phyloP scores from a whole-genome alignment of 116 monocot genomes.

The Trichopus zeylanicus region DNA sequence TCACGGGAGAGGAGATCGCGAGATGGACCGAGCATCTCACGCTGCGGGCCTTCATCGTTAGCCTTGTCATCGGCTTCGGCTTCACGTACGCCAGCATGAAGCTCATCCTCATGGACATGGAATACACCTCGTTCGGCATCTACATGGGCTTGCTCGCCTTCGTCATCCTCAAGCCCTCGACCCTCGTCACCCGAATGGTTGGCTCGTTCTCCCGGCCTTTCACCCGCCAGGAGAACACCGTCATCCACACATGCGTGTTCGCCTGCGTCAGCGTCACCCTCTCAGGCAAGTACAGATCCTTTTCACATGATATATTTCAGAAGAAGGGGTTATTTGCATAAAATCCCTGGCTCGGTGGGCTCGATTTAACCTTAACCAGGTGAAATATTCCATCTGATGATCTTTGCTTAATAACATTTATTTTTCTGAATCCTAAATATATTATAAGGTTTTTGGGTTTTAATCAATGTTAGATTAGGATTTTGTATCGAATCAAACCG shows the following conservation, averaged over 20 bases:
- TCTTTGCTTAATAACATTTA: too few species aligned
- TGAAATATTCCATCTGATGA: too few species aligned
- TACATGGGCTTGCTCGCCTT: not conserved
- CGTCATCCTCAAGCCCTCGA: not conserved
- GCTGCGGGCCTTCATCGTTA: not conserved
- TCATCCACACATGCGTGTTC: slow-evolving; percentile 25
- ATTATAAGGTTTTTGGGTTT: too few species aligned
- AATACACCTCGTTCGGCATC: not conserved
- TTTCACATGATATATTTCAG: too few species aligned
- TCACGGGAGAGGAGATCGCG: not conserved
- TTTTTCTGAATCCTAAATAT: too few species aligned
- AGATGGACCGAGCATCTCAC: not conserved
- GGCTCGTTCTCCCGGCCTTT: slow-evolving; percentile 18
- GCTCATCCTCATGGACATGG: not conserved
- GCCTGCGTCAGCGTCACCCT: not conserved
- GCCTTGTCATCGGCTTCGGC: not conserved
- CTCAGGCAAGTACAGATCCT: not conserved
- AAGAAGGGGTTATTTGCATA: too few species aligned
- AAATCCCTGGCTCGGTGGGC: too few species aligned
- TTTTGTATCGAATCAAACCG: too few species aligned
- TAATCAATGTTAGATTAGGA: too few species aligned
- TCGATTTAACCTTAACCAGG: too few species aligned
- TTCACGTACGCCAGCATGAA: not conserved
- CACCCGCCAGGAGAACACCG: slow-evolving; percentile 84
- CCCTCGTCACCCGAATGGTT: not conserved